Base-by-base conservation (phyloP, 495 filamentous ascomycete species). In the Margaritispora aquatica region DNA sequence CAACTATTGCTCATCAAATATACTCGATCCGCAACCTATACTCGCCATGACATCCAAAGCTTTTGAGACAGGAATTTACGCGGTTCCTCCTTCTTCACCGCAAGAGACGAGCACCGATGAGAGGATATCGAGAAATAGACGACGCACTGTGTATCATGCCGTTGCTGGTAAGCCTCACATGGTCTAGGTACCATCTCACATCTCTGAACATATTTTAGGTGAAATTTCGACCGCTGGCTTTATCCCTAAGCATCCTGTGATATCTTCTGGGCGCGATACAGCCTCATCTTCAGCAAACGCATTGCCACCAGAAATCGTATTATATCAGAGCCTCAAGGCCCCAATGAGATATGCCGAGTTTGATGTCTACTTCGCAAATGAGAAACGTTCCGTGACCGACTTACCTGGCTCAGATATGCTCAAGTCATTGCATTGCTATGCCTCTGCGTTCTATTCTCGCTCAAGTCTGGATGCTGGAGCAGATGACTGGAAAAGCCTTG, bases 381-480 rank as follows among this genome's bases (percentile, higher is more conserved):
- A 78, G 27, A 51, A 47, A 22, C 65, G 60, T 34, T 68, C 66
- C 2, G 62, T 57, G n/a, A 57, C 46, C 44, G 50, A 65, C 3
- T 78, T 96, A 2, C 92, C 92, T 2, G 80, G 80, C 27, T 84
- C 84, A 27, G 88, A 90, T 59, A 72, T 96, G 51, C 73, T 95
- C n/a, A 88, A 87, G 65, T 78, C 84, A 0, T 71, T 94, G 9
- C 92, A 96, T 69, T 71, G 75, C 21, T 96, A 95, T 68, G 73
- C 84, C 0, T 81, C 87, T 26, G 83, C 87, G 62, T 92, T 84
- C 69, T 96, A 93, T 73, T 75, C 64, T 26, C 64, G 64, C 22
- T 51, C 61, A 27, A 51, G 60, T 10, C 21, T 50, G 27, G 58
- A 63, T 52, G 29, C 53, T 15, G 64, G 59, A 38, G 17, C 26